Percentiles rank a stretch among this genome's conserved stretches.
Evolutionary conservation across 768 basidiomycete species (phyloP).

Genomic region (Pisolithus orientalis): DNA sequence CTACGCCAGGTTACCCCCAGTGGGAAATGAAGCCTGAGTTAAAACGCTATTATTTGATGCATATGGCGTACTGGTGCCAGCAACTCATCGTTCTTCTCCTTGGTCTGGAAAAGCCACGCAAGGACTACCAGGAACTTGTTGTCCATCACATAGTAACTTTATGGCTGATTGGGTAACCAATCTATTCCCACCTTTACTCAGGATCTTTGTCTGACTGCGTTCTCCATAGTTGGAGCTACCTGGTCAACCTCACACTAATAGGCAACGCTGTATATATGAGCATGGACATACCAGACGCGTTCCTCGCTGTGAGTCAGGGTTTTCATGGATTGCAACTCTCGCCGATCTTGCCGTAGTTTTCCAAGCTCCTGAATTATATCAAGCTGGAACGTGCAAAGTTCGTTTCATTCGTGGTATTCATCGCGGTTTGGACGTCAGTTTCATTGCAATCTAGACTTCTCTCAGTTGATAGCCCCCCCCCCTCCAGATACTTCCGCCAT

Average conservation of each 20-base stretch:
- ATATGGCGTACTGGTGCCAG: constrained; percentile 91
- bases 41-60: constrained; percentile 92
- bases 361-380: constrained; percentile 88
- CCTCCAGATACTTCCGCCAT: constrained; percentile 82
- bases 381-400: constrained; percentile 58
- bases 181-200: constrained; percentile 9
- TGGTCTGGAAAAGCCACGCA: constrained; percentile 88
- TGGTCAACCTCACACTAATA: constrained; percentile 75
- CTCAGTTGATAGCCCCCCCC: background rate
- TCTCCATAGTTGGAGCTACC: constrained; percentile 71
- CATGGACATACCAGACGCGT: constrained; percentile 93
- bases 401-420: constrained; percentile 57
- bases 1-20: constrained; percentile 68
- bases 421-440: constrained; percentile 77
- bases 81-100: constrained; percentile 83
- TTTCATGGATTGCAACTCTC: background rate
- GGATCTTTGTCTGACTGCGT: constrained; percentile 3
- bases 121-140: constrained; percentile 83
- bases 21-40: constrained; percentile 81
- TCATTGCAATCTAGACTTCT: background rate
- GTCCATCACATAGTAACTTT: constrained; percentile 90
- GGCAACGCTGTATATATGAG: constrained; percentile 91
- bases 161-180: constrained; percentile 78
- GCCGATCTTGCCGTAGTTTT: constrained; percentile 41
- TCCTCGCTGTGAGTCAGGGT: constrained; percentile 61